Evolutionary conservation across 2,329 filamentous ascomycete species (phyloP), one percentile per base, ranked within the genome.

Genomic region (Alternaria novae-zelandiae): DNA sequence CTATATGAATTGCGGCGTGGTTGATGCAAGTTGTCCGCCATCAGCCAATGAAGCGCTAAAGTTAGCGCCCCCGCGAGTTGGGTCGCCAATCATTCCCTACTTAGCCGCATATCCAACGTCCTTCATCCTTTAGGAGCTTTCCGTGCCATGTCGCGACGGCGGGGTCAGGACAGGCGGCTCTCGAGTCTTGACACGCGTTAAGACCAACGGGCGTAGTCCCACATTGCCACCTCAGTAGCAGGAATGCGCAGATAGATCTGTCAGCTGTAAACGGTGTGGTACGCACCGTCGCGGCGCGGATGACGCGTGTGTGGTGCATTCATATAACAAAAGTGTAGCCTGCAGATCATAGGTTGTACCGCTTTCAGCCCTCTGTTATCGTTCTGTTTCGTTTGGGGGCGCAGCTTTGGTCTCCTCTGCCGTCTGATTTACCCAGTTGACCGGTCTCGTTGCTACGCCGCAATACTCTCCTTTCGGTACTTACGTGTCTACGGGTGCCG

Each of bases 331-430:
- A 64, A 66, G 56, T 65, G 71, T 68, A 69, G 68, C 69, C 73
- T 76, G 70, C 75, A 75, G 71, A 69, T 70, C 66, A 67, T 64
- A 69, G 67, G 75, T 76, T 54, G 68, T 66, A 78, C 75, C 69
- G 57, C 59, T 61, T 70, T 69, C 70, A 70, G 62, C 68, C 68
- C 70, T 70, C 55, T 65, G 64, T 69, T 63, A 57, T 67, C 66
- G 58, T 65, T 59, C 64, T 53, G 59, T 68, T 65, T 66, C 41
- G 55, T 63, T 71, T 65, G 47, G 67, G 55, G 69, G 70, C 66
- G 69, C 68, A 70, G 67, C 57, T 54, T 30, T 61, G 56, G 57
- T 55, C 61, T 64, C 58, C 63, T 65, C 68, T 71, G 58, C 54
- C 59, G 55, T 66, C 63, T 62, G 56, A 44, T 65, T 61, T 61